Percentiles rank a stretch among this genome's conserved stretches.
These are phyloP conservation scores for Erodium moschatum DNA, from an alignment of 441 rosid genomes.

Conservation along the genomic window DNA sequence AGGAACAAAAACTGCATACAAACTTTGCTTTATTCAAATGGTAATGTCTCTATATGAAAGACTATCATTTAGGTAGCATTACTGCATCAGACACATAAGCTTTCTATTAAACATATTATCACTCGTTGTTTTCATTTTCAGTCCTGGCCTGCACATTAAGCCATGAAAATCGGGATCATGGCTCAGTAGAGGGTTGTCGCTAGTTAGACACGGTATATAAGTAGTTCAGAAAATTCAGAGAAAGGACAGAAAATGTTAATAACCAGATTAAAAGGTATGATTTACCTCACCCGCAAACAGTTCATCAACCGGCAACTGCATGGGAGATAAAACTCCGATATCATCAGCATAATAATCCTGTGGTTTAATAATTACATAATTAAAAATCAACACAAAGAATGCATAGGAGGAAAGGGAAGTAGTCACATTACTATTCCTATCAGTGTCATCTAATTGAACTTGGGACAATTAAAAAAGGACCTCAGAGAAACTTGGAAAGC, in stretches of 20 bases:
- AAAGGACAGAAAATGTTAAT: conserved; percentile 6
- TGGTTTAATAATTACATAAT: conserved; percentile 22
- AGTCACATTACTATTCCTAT: background rate
- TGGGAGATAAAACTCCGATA: conserved; percentile 89
- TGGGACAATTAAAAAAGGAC: conserved; percentile 9
- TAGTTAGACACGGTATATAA: background rate
- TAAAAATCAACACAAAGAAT: background rate
- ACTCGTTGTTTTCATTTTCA: background rate
- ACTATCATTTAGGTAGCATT: conserved; percentile 3
- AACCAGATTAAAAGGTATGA: conserved; percentile 8
- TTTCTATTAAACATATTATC: background rate
- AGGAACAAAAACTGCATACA: background rate
- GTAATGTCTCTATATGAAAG: background rate
- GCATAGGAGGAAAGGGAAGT: background rate
- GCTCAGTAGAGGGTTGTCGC: background rate
- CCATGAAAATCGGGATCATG: conserved; percentile 1
- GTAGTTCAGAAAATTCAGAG: background rate
- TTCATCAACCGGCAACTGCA: conserved; percentile 81
- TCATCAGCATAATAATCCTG: conserved; percentile 93
- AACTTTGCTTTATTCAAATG: background rate
- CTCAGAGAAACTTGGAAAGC: background rate
- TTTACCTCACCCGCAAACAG: conserved; percentile 94
- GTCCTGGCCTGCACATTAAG: background rate
- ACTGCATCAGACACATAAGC: background rate
- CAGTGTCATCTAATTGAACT: conserved; percentile 11